These are phyloP conservation scores for Ganoderma lucidum DNA, from an alignment of 1,284 basidiomycete species.

Conservation along the genomic window DNA sequence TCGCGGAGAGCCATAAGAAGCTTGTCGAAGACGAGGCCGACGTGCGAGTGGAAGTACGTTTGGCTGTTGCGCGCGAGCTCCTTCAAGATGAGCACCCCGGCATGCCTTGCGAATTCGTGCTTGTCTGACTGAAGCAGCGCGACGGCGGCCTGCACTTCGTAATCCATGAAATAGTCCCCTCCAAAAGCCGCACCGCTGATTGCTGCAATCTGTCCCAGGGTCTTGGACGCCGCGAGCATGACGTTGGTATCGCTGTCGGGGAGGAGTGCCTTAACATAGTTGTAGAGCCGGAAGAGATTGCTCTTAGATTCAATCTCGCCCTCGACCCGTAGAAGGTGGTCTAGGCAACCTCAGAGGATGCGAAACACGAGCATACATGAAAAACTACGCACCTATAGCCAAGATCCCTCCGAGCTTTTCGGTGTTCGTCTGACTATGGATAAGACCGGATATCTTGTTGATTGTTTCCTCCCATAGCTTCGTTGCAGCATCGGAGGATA, in stretches of 20 bases:
- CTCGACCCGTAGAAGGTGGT: conserved; percentile 74
- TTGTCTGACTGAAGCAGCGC: conserved; percentile 80
- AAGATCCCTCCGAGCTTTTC: conserved; percentile 86
- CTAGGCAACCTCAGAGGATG: conserved; percentile 45
- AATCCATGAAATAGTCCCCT: conserved; percentile 89
- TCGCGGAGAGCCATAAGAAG: conserved; percentile 91
- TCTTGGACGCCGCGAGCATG: conserved; percentile 90
- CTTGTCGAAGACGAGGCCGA: conserved; percentile 88
- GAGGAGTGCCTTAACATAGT: conserved; percentile 88
- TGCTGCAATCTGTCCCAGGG: conserved; percentile 82
- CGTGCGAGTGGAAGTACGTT: conserved; percentile 86
- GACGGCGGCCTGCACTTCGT: conserved; percentile 84
- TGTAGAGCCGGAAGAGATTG: conserved; percentile 88
- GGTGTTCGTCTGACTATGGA: conserved; percentile 77
- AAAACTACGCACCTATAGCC: conserved; percentile 72
- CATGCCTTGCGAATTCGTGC: conserved; percentile 81
- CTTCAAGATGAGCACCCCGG: conserved; percentile 89
- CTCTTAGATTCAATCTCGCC: conserved; percentile 79
- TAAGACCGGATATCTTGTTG: conserved; percentile 83
- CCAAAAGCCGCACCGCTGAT: conserved; percentile 80
- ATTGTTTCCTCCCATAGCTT: conserved; percentile 88
- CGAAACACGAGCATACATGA: not conserved
- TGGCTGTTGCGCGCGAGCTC: conserved; percentile 90
- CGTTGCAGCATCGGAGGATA: conserved; percentile 77
- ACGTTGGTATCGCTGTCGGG: conserved; percentile 87